A percentile compares a stretch with the other conserved stretches of the same genome.
These are phyloP conservation scores for Syzygium oleosum DNA, from an alignment of 345 rosid genomes.

Conservation along the genomic window DNA sequence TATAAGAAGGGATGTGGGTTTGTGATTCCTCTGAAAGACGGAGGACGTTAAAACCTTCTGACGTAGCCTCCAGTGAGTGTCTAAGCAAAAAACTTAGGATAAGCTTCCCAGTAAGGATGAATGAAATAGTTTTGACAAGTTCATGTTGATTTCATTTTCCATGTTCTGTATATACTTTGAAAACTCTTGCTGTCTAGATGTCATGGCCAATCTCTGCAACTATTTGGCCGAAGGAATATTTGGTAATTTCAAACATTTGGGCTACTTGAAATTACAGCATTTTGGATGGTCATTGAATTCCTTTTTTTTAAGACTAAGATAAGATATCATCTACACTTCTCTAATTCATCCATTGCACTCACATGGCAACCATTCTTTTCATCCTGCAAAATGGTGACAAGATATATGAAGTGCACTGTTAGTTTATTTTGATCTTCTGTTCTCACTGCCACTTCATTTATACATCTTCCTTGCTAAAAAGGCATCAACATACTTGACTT, in stretches of 20 bases:
- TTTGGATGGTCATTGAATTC: background rate
- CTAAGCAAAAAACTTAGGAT: background rate
- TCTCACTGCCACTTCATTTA: background rate
- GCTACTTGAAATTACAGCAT: background rate
- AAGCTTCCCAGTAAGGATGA: background rate
- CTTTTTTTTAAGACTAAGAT: background rate
- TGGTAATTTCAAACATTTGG: background rate
- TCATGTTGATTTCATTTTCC: background rate
- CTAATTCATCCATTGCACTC: too few relatives aligned
- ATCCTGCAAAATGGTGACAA: background rate
- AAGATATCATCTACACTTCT: too few relatives aligned
- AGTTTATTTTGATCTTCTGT: background rate
- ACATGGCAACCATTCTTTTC: background rate
- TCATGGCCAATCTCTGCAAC: background rate
- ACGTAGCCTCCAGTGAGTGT: background rate
- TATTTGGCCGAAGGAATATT: background rate
- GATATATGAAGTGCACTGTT: background rate
- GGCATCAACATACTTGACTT: background rate
- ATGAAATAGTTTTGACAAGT: background rate
- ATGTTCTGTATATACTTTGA: background rate
- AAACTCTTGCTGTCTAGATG: background rate
- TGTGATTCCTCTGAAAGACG: background rate
- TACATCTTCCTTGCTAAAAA: too few relatives aligned
- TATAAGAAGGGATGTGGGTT: background rate
- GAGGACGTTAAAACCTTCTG: background rate